Percentiles rank a stretch among this genome's conserved stretches.
Conservation (phyloP, 2,329 filamentous ascomycete species). For the Tolypocladium nubicola region DNA sequence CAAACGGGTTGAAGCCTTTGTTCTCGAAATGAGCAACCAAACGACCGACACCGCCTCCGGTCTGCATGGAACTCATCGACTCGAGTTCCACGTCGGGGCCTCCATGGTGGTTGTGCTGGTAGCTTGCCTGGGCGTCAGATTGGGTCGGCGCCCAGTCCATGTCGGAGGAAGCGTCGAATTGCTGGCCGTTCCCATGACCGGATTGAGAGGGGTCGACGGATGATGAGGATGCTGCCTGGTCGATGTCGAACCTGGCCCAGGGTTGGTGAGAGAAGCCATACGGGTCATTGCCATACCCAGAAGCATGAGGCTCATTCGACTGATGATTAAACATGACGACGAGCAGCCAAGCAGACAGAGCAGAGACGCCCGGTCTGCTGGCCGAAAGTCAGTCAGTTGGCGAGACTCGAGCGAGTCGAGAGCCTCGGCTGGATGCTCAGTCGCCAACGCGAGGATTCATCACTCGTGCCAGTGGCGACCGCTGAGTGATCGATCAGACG, state of each 20-base stretch:
- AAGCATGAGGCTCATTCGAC: slow-evolving; percentile 18
- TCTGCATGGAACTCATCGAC: slow-evolving; percentile 13
- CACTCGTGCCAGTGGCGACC: slow-evolving; percentile 23
- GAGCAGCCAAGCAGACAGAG: slow-evolving; percentile 19
- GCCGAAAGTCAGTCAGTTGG: slow-evolving; percentile 23
- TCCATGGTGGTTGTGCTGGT: slow-evolving; percentile 12
- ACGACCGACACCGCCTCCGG: slow-evolving; percentile 19
- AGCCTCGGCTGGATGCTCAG: slow-evolving; percentile 24
- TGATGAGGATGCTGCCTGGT: slow-evolving; percentile 11
- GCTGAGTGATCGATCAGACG: slow-evolving; percentile 19
- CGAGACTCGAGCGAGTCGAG: slow-evolving; percentile 27
- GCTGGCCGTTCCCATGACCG: slow-evolving; percentile 13
- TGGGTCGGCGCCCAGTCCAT: slow-evolving; percentile 29
- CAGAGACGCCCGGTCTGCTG: slow-evolving; percentile 19
- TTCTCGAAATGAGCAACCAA: slow-evolving; percentile 31
- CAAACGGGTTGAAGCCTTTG: slow-evolving; percentile 21
- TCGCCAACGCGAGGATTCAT: slow-evolving; percentile 24
- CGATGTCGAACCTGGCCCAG: slow-evolving; percentile 21
- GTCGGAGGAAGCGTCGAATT: slow-evolving; percentile 14
- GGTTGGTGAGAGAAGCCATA: slow-evolving; percentile 21
- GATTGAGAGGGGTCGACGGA: slow-evolving; percentile 11
- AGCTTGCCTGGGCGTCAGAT: slow-evolving; percentile 16
- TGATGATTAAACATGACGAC: slow-evolving; percentile 28
- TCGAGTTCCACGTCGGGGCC: slow-evolving; percentile 16
- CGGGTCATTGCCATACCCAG: slow-evolving; percentile 15